Base-by-base conservation (phyloP, 306 rosid genomes). In the Trifolium fragiferum region DNA sequence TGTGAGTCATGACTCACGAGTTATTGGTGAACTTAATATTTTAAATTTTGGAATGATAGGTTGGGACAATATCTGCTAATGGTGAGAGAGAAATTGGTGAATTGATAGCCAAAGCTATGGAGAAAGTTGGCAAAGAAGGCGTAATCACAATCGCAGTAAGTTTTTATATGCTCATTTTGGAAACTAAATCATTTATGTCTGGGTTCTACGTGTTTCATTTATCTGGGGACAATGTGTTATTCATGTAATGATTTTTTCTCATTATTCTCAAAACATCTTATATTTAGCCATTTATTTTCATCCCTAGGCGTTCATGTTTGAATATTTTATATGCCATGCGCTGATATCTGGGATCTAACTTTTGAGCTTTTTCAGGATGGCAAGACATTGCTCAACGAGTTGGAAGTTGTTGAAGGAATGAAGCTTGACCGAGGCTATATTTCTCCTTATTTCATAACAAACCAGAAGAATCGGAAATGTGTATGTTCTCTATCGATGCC, bases 331-430 rank as follows among this genome's bases (percentile, higher is more conserved):
- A 10, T 49, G 47, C 38, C 4, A 13, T n/a, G 9, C 50, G 54
- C 51, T 43, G 13, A 37, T 47, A 27, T 47, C 38, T 66, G 50
- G 65, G 10, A 10, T 33, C 44, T 68, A 66, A 66, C 9, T 11
- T 63, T 78, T 79, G 16, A 77, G 78, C 59, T 65, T 10, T 87
- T 84, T 66, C 89, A 93, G 98, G 98, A 93, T 80, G 98, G 98
- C 20, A 93, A 93, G 60, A 93, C 97, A 49, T 76, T 91, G 84
- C 62, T 83, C 67, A 93, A 91, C 53, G 98, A 91, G 84, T 86
- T 93, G 94, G 98, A 93, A 82, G 97, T 93, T 73, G 97, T 93
- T 40, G 99, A 94, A 82, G 99, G 99, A 57, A 94, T 94, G 99
- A 94, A 92, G 88, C 90, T 94, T 25, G 99, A 94, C 78, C 83